These are phyloP conservation scores for Thuja plicata DNA, from an alignment of 83 land plant genomes.

Conservation along the genomic window DNA sequence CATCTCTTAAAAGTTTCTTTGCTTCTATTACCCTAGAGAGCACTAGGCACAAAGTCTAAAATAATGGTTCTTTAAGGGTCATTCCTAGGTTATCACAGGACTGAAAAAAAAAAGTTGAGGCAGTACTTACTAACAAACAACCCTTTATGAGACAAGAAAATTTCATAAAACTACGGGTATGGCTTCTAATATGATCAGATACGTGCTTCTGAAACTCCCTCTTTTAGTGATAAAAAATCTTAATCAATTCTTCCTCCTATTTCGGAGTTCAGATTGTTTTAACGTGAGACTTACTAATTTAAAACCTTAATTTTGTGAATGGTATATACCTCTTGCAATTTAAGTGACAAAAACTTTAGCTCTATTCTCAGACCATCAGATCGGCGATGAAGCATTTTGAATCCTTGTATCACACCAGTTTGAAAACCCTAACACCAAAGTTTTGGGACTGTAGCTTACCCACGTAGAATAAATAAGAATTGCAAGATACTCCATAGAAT, in stretches of 20 bases:
- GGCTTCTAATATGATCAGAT: not conserved
- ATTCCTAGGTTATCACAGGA: not conserved
- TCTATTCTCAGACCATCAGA: not conserved
- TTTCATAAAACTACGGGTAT: not conserved
- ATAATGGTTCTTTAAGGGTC: not conserved
- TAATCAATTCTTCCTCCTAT: not conserved
- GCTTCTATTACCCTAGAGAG: not conserved
- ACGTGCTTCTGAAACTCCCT: not conserved
- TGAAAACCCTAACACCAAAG: not conserved
- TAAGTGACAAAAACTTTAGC: not conserved
- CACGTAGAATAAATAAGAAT: not conserved
- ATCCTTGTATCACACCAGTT: not conserved
- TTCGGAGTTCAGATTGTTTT: not conserved
- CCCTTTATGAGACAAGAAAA: not conserved
- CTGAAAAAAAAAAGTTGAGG: not conserved
- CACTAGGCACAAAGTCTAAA: not conserved
- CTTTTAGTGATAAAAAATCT: not conserved
- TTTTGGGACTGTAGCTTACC: not conserved
- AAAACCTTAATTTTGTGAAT: not conserved
- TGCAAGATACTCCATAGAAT: not conserved
- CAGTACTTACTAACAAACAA: not conserved
- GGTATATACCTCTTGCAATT: not conserved
- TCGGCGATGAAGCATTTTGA: not conserved
- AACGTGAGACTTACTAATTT: not conserved
- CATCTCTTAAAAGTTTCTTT: not conserved